Evolutionary conservation across 768 basidiomycete genomes (phyloP), one percentile per base, ranked within the genome.

Genomic region (Solioccasus polychromus): DNA sequence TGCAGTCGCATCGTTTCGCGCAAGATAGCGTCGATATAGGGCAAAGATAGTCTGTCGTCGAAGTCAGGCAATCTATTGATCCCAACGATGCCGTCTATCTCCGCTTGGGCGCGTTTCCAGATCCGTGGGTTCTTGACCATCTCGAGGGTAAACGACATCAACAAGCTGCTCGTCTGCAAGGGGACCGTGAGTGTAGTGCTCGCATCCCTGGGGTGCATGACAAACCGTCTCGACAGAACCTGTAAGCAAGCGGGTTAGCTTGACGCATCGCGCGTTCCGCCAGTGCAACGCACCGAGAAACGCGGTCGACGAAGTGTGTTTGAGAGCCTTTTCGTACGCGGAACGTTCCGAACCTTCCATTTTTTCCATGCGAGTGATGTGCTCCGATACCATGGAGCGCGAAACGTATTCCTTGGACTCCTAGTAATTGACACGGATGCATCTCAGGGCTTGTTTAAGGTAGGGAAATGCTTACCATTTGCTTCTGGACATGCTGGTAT

Each of bases 1-100:
- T 46, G 22, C 52, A 48, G 57, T 32, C 60, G 39, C 7, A 48
- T 25, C 18, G 42, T 40, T 36, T 62, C 59, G n/a, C 51, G 40
- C 5, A 58, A 8, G n/a, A 60, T 26, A 15, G 53, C 47, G 5
- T 51, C 44, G 7, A 32, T 15, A 15, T 53, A 51, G 15, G 51
- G 48, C 19, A 53, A 17, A 0, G 51, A 45, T 7, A 7, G 20
- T 23, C 41, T 53, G 14, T 53, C 48, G 3, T 30, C 41, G 15
- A 29, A 43, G 15, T 47, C 41, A 3, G 45, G 50, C 4, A 51
- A 41, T 9, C 32, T 42, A 10, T 43, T 19, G 2, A n/a, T 35
- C 8, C 48, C 48, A 8, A 51, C 9, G 1, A 46, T 38, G 5
- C 20, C 10, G 8, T 53, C 52, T 1, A 53, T 53, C 22, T 45